These are phyloP conservation scores for Mucor saturninus DNA, from an alignment of 371 early-diverging fungal genomes.

Conservation along the genomic window DNA sequence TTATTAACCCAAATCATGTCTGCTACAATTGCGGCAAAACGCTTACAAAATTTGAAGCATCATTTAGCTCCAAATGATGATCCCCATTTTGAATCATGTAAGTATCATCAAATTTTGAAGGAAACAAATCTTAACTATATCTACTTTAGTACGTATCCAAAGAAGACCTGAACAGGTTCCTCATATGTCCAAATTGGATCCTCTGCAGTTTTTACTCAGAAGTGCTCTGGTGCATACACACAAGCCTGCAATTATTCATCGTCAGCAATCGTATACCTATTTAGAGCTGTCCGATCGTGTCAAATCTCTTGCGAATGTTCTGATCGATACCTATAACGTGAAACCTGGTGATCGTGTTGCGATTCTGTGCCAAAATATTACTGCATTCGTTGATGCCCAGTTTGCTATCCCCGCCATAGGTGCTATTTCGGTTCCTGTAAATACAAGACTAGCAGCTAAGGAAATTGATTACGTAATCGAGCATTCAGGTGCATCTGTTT, in stretches of 20 bases:
- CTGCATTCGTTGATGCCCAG: conserved; percentile 63
- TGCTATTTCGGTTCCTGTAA: conserved; percentile 68
- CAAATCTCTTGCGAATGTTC: conserved; percentile 46
- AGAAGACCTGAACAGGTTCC: conserved; percentile 31
- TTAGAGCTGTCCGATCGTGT: conserved; percentile 49
- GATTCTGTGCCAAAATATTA: conserved; percentile 65
- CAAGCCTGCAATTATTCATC: conserved; percentile 57
- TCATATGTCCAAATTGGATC: conserved; percentile 40
- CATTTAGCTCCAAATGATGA: conserved; percentile 14
- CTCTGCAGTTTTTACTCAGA: conserved; percentile 58
- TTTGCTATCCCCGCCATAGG: conserved; percentile 68
- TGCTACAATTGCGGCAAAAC: background rate
- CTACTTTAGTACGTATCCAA: conserved; percentile 33
- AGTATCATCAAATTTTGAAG: background rate
- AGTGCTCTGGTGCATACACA: conserved; percentile 55
- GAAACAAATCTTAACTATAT: background rate
- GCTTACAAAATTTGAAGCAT: conserved; percentile 14
- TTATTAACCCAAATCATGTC: background rate
- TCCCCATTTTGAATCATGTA: conserved; percentile 23
- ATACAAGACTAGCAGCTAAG: conserved; percentile 59
- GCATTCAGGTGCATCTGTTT: conserved; percentile 57
- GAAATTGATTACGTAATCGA: conserved; percentile 69
- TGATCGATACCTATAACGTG: conserved; percentile 31
- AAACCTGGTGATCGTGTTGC: conserved; percentile 57
- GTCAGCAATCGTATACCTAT: conserved; percentile 45